Base-by-base conservation (phyloP, 805 yeast species). In the Yamadazyma takamatsuzukensis region DNA sequence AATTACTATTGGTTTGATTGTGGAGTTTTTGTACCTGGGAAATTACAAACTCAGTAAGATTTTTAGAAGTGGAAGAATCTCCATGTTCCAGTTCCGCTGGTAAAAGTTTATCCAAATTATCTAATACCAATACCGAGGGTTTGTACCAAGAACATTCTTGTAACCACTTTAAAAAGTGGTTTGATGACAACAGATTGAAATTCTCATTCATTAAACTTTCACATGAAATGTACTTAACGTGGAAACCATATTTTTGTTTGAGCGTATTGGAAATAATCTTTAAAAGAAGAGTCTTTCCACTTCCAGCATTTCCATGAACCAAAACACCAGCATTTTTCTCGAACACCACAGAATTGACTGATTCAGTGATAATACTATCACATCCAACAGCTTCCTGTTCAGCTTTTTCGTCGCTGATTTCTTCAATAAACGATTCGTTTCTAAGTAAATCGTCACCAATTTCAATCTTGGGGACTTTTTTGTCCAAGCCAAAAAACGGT, bases 51-150 rank as follows among this genome's bases (percentile, higher is more conserved):
- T 83, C 89, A 1, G 84, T 68, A 9, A 84, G 50, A 53, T 83
- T 93, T 18, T 72, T 67, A 3, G 89, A 73, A 21, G 70, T 63
- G 0, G 76, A 58, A 0, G 84, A 67, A 47, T 82, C 90, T 0
- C 72, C 65, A 41, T 79, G 72, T 47, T 64, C 73, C 16, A 63
- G 60, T 43, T 81, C 89, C 2, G 81, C 81, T 0, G 87, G 76
- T 25, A 87, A 68, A 10, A 89, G 48, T 38, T 74, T 70, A 44
- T 89, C 95, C 11, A 87, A 53, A 41, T 88, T 87, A 44, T 90
- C 97, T 14, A 90, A 53, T 1, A 89, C 59, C 2, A 90, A 50
- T 2, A 87, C 59, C 1, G 89, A 67, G 0, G 97, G 96, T 11
- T 83, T 69, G 49, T 78, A 74, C 95, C 96, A 87, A 13, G 75